These are phyloP conservation scores for Lophium mytilinum DNA, from an alignment of 495 filamentous ascomycete species.

Conservation along the genomic window DNA sequence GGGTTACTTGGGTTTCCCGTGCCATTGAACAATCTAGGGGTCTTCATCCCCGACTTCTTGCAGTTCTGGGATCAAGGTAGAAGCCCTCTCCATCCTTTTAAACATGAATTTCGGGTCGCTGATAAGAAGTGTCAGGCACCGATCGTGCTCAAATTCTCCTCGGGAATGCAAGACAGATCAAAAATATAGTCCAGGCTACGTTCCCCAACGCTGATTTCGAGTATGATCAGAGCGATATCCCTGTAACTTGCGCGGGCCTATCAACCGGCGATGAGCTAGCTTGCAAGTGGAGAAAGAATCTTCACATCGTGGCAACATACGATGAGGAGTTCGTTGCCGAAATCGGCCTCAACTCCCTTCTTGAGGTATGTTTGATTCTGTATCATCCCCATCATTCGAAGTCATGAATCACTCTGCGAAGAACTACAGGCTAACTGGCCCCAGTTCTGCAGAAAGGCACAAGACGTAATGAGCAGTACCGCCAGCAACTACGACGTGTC, in stretches of 20 bases:
- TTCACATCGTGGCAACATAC: slow-evolving; percentile 9
- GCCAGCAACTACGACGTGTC: slow-evolving; percentile 82
- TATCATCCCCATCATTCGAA: too few relatives aligned
- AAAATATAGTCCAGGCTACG: slow-evolving; percentile 60
- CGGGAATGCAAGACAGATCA: slow-evolving; percentile 71
- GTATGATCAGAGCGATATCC: slow-evolving; percentile 1
- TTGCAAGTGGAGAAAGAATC: slow-evolving; percentile 53
- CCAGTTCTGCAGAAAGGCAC: slow-evolving; percentile 60
- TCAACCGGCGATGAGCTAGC: slow-evolving; percentile 52
- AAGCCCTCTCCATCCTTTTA: not conserved
- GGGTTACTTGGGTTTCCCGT: slow-evolving; percentile 81
- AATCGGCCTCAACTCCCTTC: not conserved
- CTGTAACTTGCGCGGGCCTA: slow-evolving; percentile 33
- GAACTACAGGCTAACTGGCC: not conserved
- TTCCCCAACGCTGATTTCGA: slow-evolving; percentile 54
- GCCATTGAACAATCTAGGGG: slow-evolving; percentile 85
- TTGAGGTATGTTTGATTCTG: too few relatives aligned
- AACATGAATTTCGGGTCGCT: not conserved
- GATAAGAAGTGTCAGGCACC: slow-evolving; percentile 30
- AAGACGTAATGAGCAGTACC: slow-evolving; percentile 70
- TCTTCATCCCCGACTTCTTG: slow-evolving; percentile 74
- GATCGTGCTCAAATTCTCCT: slow-evolving; percentile 59
- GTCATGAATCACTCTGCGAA: too few relatives aligned
- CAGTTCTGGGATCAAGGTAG: slow-evolving; percentile 59
- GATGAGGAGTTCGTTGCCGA: not conserved